Conservation (phyloP, 176 grass and related monocot genomes). For the Oryza brachyantha region DNA sequence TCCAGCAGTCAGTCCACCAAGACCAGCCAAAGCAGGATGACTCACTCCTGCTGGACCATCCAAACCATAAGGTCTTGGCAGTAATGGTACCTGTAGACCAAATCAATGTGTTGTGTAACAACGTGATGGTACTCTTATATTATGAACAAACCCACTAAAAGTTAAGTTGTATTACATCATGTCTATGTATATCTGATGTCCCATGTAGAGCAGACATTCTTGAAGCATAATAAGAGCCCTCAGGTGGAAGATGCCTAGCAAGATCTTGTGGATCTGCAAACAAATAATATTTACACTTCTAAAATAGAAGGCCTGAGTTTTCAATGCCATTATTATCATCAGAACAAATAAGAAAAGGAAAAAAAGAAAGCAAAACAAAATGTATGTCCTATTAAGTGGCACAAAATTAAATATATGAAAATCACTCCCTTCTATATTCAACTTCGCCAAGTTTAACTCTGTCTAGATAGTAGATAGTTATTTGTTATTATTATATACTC, state of each 20-base stretch:
- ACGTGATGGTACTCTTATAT: not conserved
- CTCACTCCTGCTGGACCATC: conserved; percentile 34
- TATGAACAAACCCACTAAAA: conserved; percentile 1
- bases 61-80: conserved; percentile 37
- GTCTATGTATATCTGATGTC: conserved; percentile 37
- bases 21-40: conserved; percentile 29
- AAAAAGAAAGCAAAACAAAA: not conserved
- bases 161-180: conserved; percentile 45
- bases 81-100: conserved; percentile 42
- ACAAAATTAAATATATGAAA: not conserved
- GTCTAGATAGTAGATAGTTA: not conserved
- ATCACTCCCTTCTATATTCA: not conserved
- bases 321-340: not conserved
- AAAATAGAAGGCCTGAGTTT: no score
- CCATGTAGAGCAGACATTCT: conserved; percentile 31
- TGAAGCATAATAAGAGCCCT: conserved; percentile 29
- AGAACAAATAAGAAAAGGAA: not conserved
- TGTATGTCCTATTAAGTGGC: not conserved
- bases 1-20: conserved; percentile 33
- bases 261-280: conserved; percentile 43
- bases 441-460: not conserved
- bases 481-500: not conserved
- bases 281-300: no score
- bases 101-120: not conserved
- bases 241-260: conserved; percentile 36